Evolutionary conservation across 805 yeast species (phyloP), one percentile per base, ranked within the genome.

Genomic region (Geotrichum ghanense): DNA sequence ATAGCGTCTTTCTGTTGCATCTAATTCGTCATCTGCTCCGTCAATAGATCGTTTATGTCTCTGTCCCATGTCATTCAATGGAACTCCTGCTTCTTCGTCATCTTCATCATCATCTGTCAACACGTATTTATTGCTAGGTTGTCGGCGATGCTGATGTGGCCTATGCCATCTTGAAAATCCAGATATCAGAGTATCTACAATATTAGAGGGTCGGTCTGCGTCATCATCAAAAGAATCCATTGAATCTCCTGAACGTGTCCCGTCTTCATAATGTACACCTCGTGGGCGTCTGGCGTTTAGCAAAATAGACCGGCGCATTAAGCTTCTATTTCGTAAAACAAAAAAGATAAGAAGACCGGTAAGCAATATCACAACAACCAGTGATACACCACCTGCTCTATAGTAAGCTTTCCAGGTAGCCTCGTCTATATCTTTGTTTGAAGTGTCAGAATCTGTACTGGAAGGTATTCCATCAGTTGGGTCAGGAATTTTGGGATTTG

Each of bases 381-480:
- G 55, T 0, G 70, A 69, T 2, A 57, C 53, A 19, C 53, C 56
- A 3, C 71, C 69, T 1, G 71, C 70, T 37, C 58, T 55, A 48
- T 56, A 61, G 48, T 67, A 67, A 1, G 70, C 69, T 35, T 50
- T 50, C 52, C 59, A 53, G 40, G 58, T 61, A 3, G 70, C 68
- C 6, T 61, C 63, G 3, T 52, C 56, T 9, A 53, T 53, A 3
- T 42, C 50, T 10, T 41, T 24, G 17, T 27, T 16, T 16, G 27
- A 45, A 21, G 25, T n/a, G 10, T 27, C 12, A 12, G 21, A 35
- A 7, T 25, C 40, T n/a, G 26, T 43, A 10, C 16, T 19, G 5
- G 4, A 12, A n/a, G 12, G 5, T n/a, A n/a, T n/a, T n/a, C n/a
- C n/a, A 12, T 31, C 37, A 10, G 10, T 6, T 6, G 37, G 37